Percentiles rank a stretch among this genome's conserved stretches.
These are phyloP conservation scores for Neolentinus lepideus DNA, from an alignment of 1,284 basidiomycete genomes.

Conservation along the genomic window DNA sequence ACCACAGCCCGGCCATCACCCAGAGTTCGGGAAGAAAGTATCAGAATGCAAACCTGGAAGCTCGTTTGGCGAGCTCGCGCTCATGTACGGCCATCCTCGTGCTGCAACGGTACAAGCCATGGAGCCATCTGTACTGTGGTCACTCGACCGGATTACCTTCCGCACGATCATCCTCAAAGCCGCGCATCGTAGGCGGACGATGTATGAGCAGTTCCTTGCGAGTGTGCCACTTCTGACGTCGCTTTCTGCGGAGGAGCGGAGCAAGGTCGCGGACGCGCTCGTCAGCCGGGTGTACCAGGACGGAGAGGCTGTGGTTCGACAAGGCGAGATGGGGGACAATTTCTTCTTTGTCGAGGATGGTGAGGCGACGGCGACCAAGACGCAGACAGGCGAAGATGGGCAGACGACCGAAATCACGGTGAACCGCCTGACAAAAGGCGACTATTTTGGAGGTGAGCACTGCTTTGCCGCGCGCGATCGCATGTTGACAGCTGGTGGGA, in stretches of 20 bases:
- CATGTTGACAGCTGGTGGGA: background rate
- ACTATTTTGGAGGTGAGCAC: constrained; percentile 93
- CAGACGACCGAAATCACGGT: constrained; percentile 62
- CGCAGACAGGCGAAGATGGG: constrained; percentile 51
- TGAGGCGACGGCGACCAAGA: constrained; percentile 83
- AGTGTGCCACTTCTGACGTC: constrained; percentile 88
- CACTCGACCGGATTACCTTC: constrained; percentile 96
- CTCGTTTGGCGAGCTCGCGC: constrained; percentile 93
- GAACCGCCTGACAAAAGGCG: constrained; percentile 78
- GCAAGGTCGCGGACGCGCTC: constrained; percentile 95
- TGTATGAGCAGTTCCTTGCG: constrained; percentile 94
- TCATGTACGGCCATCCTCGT: constrained; percentile 97
- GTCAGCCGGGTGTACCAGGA: constrained; percentile 78
- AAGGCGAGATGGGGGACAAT: constrained; percentile 94
- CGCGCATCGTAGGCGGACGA: constrained; percentile 81
- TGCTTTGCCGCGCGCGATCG: background rate
- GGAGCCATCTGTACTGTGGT: constrained; percentile 85
- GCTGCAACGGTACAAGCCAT: constrained; percentile 91
- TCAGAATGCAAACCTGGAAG: constrained; percentile 80
- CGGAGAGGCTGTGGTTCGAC: constrained; percentile 81
- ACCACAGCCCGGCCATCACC: constrained; percentile 56
- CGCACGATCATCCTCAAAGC: constrained; percentile 93
- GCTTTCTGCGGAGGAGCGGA: constrained; percentile 81
- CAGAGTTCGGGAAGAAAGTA: constrained; percentile 76
- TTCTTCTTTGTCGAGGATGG: constrained; percentile 98